Base-by-base conservation (phyloP, 345 rosid species). In the Hevea brasiliensis region DNA sequence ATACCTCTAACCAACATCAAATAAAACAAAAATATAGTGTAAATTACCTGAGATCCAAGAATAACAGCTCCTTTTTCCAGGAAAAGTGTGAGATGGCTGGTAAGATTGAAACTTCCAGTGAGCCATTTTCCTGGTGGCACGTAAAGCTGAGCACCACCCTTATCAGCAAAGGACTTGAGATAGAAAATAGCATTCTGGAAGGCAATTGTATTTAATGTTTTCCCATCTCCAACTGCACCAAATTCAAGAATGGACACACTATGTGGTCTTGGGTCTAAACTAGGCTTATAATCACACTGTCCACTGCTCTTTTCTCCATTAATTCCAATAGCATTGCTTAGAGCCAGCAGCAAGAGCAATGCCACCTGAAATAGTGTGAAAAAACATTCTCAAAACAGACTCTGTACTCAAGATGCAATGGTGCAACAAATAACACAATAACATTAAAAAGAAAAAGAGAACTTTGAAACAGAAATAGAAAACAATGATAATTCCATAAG, bases 101-200 rank as follows among this genome's bases (percentile, higher is more conserved):
- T 94, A 68, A 94, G 98, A 67, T 91, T 94, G 84, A 94, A 83
- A 77, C 99, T 90, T 68, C 96, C 99, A 0, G 97, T 92, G 32
- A 94, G 95, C 98, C 97, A 94, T 80, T 84, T 85, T 37, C 98
- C 98, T 0, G 96, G 87, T 0, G 98, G 96, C 56, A 94, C 90
- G 53, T 94, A 94, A 35, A 94, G 97, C 86, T 94, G 97, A 56
- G 98, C 99, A 29, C 98, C 98, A 17, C 98, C 98, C 78, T 94
- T 94, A 73, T 94, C 98, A 0, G 98, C 92, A 58, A 94, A 94
- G 0, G 98, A 94, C 83, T 94, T 94, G 32, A 90, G 90, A 77
- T 92, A 94, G 85, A 94, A 94, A 68, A 94, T 82, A 60, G 98
- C 98, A 77, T 94, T 94, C 41, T 92, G 97, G 72, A 94, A 92